Evolutionary conservation across 495 filamentous ascomycete species (phyloP).

Genomic region (Podospora pseudopauciseta): DNA sequence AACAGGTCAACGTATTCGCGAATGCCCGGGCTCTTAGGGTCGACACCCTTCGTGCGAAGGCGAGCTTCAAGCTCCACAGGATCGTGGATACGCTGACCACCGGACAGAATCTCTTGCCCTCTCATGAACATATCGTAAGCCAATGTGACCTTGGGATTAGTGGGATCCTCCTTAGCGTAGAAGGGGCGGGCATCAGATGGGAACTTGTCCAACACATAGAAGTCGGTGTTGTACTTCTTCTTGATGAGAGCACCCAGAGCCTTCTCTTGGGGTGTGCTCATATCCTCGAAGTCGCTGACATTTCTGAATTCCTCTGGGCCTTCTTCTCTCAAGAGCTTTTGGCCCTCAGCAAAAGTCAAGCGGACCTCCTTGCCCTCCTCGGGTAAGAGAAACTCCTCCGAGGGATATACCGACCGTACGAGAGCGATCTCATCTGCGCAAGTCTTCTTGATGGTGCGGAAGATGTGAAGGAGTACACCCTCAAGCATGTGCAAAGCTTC

Average conservation of each 20-base stretch:
- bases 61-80: slow-evolving; percentile 61
- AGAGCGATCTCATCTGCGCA: slow-evolving; percentile 62
- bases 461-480: slow-evolving; percentile 81
- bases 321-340: slow-evolving; percentile 74
- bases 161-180: slow-evolving; percentile 78
- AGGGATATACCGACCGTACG: slow-evolving; percentile 60
- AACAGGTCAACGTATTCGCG: slow-evolving; percentile 73
- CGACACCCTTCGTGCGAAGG: slow-evolving; percentile 66
- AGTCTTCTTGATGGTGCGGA: slow-evolving; percentile 72
- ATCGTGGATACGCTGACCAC: slow-evolving; percentile 79
- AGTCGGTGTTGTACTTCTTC: slow-evolving; percentile 91
- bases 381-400: slow-evolving; percentile 51
- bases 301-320: slow-evolving; percentile 60
- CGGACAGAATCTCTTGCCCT: slow-evolving; percentile 69
- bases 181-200: slow-evolving; percentile 81
- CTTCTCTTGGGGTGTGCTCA: slow-evolving; percentile 82
- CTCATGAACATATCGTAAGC: slow-evolving; percentile 90
- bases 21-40: slow-evolving; percentile 66
- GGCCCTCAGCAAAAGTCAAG: slow-evolving; percentile 80
- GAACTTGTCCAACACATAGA: slow-evolving; percentile 91
- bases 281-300: slow-evolving; percentile 72
- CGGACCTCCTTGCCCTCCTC: slow-evolving; percentile 72
- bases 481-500: slow-evolving; percentile 82
- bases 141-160: slow-evolving; percentile 55
- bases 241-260: slow-evolving; percentile 63